A percentile compares a stretch with the other conserved stretches of the same genome.
Conservation (phyloP, 495 filamentous ascomycete genomes). For the Aspergillus funiculosus region DNA sequence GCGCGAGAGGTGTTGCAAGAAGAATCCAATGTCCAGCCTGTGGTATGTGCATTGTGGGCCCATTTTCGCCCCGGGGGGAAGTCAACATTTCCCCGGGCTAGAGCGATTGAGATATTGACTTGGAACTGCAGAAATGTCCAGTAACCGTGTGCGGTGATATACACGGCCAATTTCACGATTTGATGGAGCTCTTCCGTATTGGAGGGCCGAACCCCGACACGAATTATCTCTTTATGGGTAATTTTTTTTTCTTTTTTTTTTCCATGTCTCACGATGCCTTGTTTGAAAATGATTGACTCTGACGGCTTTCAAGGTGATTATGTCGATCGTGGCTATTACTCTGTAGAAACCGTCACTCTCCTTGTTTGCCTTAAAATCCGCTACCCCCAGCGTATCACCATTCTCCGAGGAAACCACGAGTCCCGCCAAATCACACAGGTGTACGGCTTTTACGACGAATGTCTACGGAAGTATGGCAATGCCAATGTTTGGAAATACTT, state of each 20-base stretch:
- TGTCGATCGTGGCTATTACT: constrained; percentile 95
- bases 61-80: background rate
- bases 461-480: constrained; percentile 94
- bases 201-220: constrained; percentile 88
- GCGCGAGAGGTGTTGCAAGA: constrained; percentile 94
- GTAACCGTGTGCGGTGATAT: constrained; percentile 93
- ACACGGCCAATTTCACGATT: constrained; percentile 87
- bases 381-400: constrained; percentile 93
- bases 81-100: background rate
- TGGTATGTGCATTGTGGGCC: constrained; percentile 56
- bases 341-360: constrained; percentile 90
- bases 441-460: constrained; percentile 98
- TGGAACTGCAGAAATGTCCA: constrained; percentile 68
- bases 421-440: constrained; percentile 97
- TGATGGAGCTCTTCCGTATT: constrained; percentile 94
- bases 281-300: background rate
- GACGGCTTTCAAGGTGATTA: constrained; percentile 65
- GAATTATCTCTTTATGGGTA: constrained; percentile 94
- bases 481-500: constrained; percentile 99
- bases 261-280: constrained; percentile 3
- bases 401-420: constrained; percentile 95
- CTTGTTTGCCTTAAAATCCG: constrained; percentile 93
- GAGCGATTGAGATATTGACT: constrained; percentile 6
- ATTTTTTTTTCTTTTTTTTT: constrained; percentile 7
- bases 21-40: constrained; percentile 97